Conservation (phyloP, 2,329 filamentous ascomycete species). For the Davidsoniella eucalypti region DNA sequence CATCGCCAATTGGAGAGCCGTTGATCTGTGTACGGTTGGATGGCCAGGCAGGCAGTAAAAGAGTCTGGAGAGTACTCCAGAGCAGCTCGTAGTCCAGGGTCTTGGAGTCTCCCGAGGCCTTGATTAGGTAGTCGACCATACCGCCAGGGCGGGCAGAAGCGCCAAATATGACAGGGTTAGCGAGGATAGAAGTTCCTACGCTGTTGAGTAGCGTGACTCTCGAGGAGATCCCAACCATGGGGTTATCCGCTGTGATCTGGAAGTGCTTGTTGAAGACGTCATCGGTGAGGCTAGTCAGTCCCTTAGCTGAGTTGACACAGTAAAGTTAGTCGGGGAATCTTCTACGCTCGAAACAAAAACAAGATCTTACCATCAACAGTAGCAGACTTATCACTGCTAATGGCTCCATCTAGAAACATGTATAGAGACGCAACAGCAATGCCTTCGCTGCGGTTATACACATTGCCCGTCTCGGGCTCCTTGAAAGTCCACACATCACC, state of each 20-base stretch:
- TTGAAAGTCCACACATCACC: slow-evolving; percentile 31
- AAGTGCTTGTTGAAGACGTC: slow-evolving; percentile 23
- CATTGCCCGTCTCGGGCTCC: slow-evolving; percentile 22
- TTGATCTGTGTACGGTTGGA: slow-evolving; percentile 32
- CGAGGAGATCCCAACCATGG: slow-evolving; percentile 28
- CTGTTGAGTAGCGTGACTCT: slow-evolving; percentile 25
- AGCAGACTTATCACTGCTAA: slow-evolving; percentile 17
- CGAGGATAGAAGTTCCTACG: slow-evolving; percentile 26
- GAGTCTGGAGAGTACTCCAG: slow-evolving; percentile 27
- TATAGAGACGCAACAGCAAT: slow-evolving; percentile 33
- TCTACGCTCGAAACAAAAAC: background rate
- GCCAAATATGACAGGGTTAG: slow-evolving; percentile 25
- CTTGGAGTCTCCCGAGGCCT: slow-evolving; percentile 16
- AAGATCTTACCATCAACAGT: slow-evolving; percentile 23
- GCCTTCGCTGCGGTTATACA: slow-evolving; percentile 30
- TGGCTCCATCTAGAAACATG: slow-evolving; percentile 30
- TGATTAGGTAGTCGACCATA: slow-evolving; percentile 28
- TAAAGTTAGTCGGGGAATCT: background rate
- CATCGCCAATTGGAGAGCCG: slow-evolving; percentile 30
- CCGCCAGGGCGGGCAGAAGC: slow-evolving; percentile 27
- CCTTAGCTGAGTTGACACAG: slow-evolving; percentile 17
- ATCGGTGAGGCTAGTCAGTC: slow-evolving; percentile 21
- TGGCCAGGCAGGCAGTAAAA: slow-evolving; percentile 33
- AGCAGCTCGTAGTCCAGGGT: slow-evolving; percentile 24
- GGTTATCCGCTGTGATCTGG: slow-evolving; percentile 28